Conservation (phyloP, 805 yeast genomes). For the Maudiozyma pseudohumilis region DNA sequence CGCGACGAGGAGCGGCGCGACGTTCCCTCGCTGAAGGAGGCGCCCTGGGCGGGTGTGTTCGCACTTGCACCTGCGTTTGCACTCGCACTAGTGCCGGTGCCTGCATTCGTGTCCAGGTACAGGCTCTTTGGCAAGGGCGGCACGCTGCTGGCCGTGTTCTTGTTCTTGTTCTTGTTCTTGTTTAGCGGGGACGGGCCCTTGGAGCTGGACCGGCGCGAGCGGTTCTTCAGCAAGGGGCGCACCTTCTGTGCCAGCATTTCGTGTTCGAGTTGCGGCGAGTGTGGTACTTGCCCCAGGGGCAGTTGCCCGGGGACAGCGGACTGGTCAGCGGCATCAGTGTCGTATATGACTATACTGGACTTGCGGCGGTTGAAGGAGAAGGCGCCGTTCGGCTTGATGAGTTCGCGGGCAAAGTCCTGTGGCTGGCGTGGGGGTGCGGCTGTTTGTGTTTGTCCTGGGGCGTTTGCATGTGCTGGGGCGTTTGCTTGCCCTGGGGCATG, state of each 20-base stretch:
- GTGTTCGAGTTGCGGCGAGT: too few species aligned
- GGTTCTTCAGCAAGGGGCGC: constrained; percentile 9
- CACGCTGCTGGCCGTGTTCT: constrained; percentile 39
- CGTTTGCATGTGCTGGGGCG: background rate
- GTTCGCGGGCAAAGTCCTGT: constrained; percentile 2
- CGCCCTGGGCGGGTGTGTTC: background rate
- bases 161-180: constrained; percentile 1
- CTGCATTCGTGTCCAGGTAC: constrained; percentile 2
- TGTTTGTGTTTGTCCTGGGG: background rate
- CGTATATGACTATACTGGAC: constrained; percentile 21
- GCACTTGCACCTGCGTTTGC: background rate
- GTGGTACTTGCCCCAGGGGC: too few species aligned
- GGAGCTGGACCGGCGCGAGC: constrained; percentile 15
- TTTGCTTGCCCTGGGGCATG: background rate
- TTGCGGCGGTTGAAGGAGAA: constrained; percentile 10
- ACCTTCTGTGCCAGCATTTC: constrained; percentile 11
- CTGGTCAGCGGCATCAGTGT: constrained; percentile 16
- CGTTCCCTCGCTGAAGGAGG: constrained; percentile 8
- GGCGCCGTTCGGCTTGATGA: constrained; percentile 2
- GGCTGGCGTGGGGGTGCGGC: background rate
- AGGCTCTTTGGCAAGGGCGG: constrained; percentile 6
- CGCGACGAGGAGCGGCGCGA: constrained; percentile 30
- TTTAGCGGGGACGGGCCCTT: constrained; percentile 1
- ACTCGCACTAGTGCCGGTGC: background rate
- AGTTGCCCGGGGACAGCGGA: too few species aligned